These are phyloP conservation scores for Pseudocercospora ulei DNA, from an alignment of 2,329 filamentous ascomycete species.

Conservation along the genomic window DNA sequence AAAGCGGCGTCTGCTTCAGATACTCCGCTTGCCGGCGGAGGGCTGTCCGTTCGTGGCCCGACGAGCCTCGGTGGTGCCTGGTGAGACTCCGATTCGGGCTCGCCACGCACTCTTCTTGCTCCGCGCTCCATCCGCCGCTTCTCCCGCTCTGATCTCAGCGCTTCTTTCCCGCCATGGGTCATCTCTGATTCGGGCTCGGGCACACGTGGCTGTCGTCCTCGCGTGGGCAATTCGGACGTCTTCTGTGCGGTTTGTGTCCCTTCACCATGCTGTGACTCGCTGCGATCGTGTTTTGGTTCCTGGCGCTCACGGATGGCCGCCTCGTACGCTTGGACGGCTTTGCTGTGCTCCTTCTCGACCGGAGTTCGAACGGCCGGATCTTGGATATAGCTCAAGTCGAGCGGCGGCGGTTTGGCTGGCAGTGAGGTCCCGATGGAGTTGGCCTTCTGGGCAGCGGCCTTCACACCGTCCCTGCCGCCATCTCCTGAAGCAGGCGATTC, in stretches of 20 bases:
- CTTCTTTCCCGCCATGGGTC: constrained; percentile 28
- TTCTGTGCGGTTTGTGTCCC: constrained; percentile 22
- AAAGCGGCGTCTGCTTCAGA: constrained; percentile 9
- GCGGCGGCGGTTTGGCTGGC: constrained; percentile 44
- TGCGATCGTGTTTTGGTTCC: neutral
- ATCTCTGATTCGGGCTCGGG: constrained; percentile 23
- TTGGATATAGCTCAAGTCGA: constrained; percentile 50
- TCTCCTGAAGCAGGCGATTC: neutral
- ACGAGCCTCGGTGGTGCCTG: neutral
- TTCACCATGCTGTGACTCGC: neutral
- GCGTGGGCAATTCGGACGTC: constrained; percentile 9
- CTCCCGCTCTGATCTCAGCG: constrained; percentile 28
- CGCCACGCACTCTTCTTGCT: constrained; percentile 28
- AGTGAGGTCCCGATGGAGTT: constrained; percentile 23
- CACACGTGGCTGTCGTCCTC: constrained; percentile 18
- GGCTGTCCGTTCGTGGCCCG: constrained; percentile 2
- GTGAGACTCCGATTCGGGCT: constrained; percentile 16
- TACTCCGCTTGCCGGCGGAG: constrained; percentile 9
- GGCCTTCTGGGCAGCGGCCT: neutral
- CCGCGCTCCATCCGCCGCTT: constrained; percentile 31
- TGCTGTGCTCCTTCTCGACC: constrained; percentile 58
- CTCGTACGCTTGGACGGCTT: constrained; percentile 55
- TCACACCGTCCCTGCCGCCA: neutral
- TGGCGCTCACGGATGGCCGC: neutral
- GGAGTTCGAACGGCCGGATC: constrained; percentile 58